Evolutionary conservation across 257 asterid species (phyloP), one percentile per base, ranked within the genome.

Genomic region (Scutellaria barbata): DNA sequence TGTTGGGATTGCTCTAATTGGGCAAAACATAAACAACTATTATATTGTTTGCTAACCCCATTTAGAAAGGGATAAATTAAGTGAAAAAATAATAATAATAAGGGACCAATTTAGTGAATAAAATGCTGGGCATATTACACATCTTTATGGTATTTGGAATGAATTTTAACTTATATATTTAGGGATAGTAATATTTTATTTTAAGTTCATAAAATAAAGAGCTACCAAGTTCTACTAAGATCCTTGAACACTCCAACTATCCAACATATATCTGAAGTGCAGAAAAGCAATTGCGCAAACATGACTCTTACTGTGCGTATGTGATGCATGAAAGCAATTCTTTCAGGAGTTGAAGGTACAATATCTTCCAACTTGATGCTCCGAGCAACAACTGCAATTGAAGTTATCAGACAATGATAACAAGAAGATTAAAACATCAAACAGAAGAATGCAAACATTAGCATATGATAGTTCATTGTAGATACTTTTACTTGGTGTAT

Each of bases 281-380:
- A 46, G 51, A 14, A 46, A 46, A 46, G 9, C 30, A 65, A 25
- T n/a, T n/a, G n/a, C n/a, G n/a, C n/a, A n/a, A n/a, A n/a, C n/a
- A n/a, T 68, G 14, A 75, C 54, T 76, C 70, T 30, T 83, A 92
- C 98, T 96, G 90, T 92, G 67, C 93, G 90, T 7, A 92, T 87
- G 84, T 92, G 90, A 79, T 92, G 95, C 98, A 92, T 92, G 80
- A 92, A 81, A 76, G 97, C 90, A 96, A 92, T 90, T 77, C 83
- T 90, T 58, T 96, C 96, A 71, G 96, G 96, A 72, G 97, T 96
- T 33, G 96, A 90, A 74, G 90, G 89, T 79, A 90, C 88, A 73
- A 92, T 92, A 77, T 90, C 95, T 71, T 90, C 96, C 87, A 90
- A 82, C 84, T 90, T 92, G 77, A 88, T 88, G 75, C 97, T 96